Conservation (phyloP, 371 early-diverging fungal genomes). For the Capillidium rhysosporum region DNA sequence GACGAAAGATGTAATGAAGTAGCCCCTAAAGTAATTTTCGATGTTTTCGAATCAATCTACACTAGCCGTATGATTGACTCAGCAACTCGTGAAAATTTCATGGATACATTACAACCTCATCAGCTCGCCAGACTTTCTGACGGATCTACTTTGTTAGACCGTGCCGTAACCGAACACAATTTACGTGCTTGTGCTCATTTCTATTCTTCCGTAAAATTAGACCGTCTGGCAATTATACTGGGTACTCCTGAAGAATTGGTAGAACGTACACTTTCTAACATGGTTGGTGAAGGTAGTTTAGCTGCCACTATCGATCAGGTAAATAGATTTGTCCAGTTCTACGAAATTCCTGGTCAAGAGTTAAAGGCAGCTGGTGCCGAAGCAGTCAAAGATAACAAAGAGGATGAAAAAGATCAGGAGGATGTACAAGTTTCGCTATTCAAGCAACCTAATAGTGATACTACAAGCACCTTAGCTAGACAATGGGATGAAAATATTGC, state of each 20-base stretch:
- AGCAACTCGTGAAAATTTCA: conserved; percentile 58
- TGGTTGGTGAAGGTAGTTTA: conserved; percentile 83
- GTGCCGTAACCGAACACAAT: conserved; percentile 89
- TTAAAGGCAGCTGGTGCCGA: too few relatives aligned
- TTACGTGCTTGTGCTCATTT: conserved; percentile 63
- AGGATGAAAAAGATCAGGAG: too few relatives aligned
- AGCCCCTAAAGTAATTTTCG: conserved; percentile 21
- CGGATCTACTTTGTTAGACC: conserved; percentile 67
- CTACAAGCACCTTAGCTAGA: too few relatives aligned
- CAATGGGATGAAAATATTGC: too few relatives aligned
- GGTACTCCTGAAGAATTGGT: conserved; percentile 59
- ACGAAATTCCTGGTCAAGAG: neutral
- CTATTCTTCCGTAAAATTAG: conserved; percentile 74
- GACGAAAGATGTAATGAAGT: conserved; percentile 60
- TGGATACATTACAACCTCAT: conserved; percentile 46
- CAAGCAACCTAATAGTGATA: too few relatives aligned
- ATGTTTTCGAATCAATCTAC: conserved; percentile 78
- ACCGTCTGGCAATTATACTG: conserved; percentile 56
- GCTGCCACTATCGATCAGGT: conserved; percentile 70
- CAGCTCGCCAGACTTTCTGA: conserved; percentile 48
- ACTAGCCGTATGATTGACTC: conserved; percentile 62
- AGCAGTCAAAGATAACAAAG: too few relatives aligned
- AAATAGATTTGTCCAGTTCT: neutral
- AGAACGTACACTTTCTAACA: conserved; percentile 59
- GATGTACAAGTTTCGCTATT: too few relatives aligned